phyloP scores from a whole-genome alignment of 108 stramenopile species.

The Phaeodactylum tricornutum region DNA sequence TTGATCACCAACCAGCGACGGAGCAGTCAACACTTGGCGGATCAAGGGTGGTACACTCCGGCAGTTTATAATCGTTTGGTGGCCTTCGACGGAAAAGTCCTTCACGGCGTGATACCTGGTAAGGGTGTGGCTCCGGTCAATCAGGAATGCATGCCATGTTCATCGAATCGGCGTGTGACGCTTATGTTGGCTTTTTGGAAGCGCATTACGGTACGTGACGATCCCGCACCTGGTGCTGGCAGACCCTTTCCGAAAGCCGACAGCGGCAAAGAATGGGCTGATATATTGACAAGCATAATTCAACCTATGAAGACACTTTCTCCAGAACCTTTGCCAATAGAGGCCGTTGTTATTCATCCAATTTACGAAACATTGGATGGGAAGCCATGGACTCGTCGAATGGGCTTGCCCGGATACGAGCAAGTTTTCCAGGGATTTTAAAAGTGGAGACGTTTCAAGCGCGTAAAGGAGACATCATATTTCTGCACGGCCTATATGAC shows the following conservation, averaged over 20 bases:
- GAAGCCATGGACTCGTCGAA: conserved; percentile 33
- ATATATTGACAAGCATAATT: conserved; percentile 4
- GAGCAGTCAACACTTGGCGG: conserved; percentile 29
- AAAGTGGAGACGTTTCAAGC: too few species aligned
- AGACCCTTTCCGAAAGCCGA: conserved; percentile 68
- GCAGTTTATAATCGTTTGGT: conserved; percentile 41
- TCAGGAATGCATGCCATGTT: not conserved
- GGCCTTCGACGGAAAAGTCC: conserved; percentile 69
- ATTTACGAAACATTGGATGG: conserved; percentile 67
- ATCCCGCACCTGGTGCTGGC: conserved; percentile 41
- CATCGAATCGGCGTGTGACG: conserved; percentile 48
- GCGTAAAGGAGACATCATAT: too few species aligned
- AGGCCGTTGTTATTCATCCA: conserved; percentile 26
- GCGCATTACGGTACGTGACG: conserved; percentile 40
- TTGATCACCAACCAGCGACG: conserved; percentile 71
- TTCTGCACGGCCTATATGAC: too few species aligned
- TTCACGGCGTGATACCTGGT: conserved; percentile 88
- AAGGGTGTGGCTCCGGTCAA: conserved; percentile 3
- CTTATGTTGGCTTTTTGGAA: conserved; percentile 91
- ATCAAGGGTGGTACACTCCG: conserved; percentile 63
- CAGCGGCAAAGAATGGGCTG: conserved; percentile 10
- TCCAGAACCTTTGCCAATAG: not conserved
- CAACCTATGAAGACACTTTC: not conserved
- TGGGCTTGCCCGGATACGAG: conserved; percentile 67
- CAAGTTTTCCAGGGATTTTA: conserved; percentile 79